phyloP scores from a whole-genome alignment of 2,329 filamentous ascomycete species.

The Periglandula ipomoeae region DNA sequence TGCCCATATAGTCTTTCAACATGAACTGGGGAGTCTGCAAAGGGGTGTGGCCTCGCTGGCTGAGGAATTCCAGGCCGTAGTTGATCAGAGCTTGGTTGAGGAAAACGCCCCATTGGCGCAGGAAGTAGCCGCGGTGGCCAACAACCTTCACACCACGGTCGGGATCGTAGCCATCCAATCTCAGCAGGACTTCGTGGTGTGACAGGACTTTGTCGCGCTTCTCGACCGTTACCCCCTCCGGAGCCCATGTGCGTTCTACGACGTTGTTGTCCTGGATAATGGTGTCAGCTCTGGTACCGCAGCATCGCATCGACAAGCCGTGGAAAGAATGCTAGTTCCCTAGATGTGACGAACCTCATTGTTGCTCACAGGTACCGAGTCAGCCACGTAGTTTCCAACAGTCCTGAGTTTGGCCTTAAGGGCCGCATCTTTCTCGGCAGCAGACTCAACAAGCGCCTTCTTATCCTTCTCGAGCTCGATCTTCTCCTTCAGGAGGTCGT shows the following conservation, averaged over 20 bases:
- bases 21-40: constrained; percentile 90
- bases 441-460: constrained; percentile 66
- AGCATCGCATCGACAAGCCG: too few relatives aligned
- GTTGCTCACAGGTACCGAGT: constrained; percentile 72
- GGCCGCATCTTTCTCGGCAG: constrained; percentile 63
- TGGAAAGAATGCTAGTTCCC: background rate
- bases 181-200: constrained; percentile 86
- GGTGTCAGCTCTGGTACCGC: too few relatives aligned
- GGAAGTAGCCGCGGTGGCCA: constrained; percentile 87
- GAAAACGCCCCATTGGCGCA: constrained; percentile 83
- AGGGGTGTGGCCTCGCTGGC: constrained; percentile 69
- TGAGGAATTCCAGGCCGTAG: constrained; percentile 86
- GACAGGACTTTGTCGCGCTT: constrained; percentile 67
- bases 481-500: constrained; percentile 72
- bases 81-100: constrained; percentile 90
- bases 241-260: constrained; percentile 69
- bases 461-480: constrained; percentile 70
- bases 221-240: constrained; percentile 62
- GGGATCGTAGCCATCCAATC: constrained; percentile 85
- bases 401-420: constrained; percentile 72
- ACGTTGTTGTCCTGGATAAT: constrained; percentile 64
- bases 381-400: constrained; percentile 68
- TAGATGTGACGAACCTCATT: constrained; percentile 50
- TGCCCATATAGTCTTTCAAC: constrained; percentile 91
- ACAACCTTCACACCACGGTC: constrained; percentile 91